Evolutionary conservation across 2,329 filamentous ascomycete genomes (phyloP).

Genomic region (Daldinia eschscholtzii): DNA sequence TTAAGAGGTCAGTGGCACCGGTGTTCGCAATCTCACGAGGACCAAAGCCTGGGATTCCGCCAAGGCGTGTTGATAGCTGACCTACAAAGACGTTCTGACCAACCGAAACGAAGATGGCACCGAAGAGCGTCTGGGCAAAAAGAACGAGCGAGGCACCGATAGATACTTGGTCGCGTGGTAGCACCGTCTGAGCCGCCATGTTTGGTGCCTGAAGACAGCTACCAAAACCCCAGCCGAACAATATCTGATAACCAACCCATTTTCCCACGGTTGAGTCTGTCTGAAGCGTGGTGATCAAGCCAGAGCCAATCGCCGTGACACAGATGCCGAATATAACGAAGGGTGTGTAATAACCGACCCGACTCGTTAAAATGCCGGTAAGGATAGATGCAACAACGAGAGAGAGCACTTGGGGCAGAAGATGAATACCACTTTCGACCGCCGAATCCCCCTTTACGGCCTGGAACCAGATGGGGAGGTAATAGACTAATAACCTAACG

Average conservation of each 20-base stretch:
- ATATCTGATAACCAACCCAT: slow-evolving; percentile 52
- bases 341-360: slow-evolving; percentile 49
- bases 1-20: slow-evolving; percentile 51
- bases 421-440: slow-evolving; percentile 51
- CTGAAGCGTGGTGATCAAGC: slow-evolving; percentile 47
- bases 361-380: slow-evolving; percentile 44
- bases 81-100: slow-evolving; percentile 61
- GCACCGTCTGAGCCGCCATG: slow-evolving; percentile 62
- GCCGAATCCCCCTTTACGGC: slow-evolving; percentile 46
- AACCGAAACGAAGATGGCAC: slow-evolving; percentile 61
- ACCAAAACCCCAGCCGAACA: slow-evolving; percentile 58
- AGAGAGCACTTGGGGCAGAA: slow-evolving; percentile 49
- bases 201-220: slow-evolving; percentile 59
- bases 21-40: slow-evolving; percentile 46
- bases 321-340: slow-evolving; percentile 41
- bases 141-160: slow-evolving; percentile 60
- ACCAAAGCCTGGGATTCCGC: slow-evolving; percentile 50
- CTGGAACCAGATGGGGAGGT: slow-evolving; percentile 52
- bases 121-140: slow-evolving; percentile 61
- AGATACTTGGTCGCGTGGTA: slow-evolving; percentile 57
- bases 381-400: slow-evolving; percentile 46
- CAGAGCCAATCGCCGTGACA: slow-evolving; percentile 47
- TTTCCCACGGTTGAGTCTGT: slow-evolving; percentile 32
- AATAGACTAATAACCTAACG: slow-evolving; percentile 46
- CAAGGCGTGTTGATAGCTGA: slow-evolving; percentile 55